These are phyloP conservation scores for Fusarium veterinarium DNA, from an alignment of 2,329 filamentous ascomycete species.

Conservation along the genomic window DNA sequence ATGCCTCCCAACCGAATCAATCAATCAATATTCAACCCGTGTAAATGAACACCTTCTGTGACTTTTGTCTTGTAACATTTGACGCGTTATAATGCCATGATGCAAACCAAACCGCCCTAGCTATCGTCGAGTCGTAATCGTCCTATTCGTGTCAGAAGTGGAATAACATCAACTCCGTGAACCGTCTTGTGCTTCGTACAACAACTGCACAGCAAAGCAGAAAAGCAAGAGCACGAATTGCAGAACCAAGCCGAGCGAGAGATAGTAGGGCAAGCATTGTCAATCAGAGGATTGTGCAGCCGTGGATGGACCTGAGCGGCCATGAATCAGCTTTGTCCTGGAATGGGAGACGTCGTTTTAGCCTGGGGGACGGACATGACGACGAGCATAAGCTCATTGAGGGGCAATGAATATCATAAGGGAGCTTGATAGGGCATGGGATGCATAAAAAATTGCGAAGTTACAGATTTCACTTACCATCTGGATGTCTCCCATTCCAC, in stretches of 20 bases:
- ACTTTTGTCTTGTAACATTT: conserved; percentile 7
- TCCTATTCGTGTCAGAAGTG: conserved; percentile 32
- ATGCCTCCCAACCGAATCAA: conserved; percentile 2
- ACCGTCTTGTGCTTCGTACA: conserved; percentile 13
- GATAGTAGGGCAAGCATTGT: conserved; percentile 26
- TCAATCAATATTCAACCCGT: conserved; percentile 6
- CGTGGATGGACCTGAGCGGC: conserved; percentile 46
- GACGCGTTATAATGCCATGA: conserved; percentile 9
- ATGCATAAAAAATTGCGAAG: neutral
- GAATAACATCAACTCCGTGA: conserved; percentile 14
- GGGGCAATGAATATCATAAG: neutral
- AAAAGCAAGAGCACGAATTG: conserved; percentile 32
- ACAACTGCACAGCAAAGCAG: conserved; percentile 15
- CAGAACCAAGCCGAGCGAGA: conserved; percentile 31
- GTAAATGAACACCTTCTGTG: neutral
- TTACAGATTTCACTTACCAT: conserved; percentile 68
- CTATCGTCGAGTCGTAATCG: conserved; percentile 17
- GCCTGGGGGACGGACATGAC: conserved; percentile 28
- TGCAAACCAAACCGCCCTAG: conserved; percentile 16
- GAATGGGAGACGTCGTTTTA: conserved; percentile 35
- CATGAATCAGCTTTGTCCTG: conserved; percentile 46
- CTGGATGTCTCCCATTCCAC: conserved; percentile 74
- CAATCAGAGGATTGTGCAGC: conserved; percentile 49
- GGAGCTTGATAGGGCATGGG: neutral
- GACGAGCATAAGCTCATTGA: neutral